Base-by-base conservation (phyloP, 257 asterid genomes). In the Mitragyna speciosa region DNA sequence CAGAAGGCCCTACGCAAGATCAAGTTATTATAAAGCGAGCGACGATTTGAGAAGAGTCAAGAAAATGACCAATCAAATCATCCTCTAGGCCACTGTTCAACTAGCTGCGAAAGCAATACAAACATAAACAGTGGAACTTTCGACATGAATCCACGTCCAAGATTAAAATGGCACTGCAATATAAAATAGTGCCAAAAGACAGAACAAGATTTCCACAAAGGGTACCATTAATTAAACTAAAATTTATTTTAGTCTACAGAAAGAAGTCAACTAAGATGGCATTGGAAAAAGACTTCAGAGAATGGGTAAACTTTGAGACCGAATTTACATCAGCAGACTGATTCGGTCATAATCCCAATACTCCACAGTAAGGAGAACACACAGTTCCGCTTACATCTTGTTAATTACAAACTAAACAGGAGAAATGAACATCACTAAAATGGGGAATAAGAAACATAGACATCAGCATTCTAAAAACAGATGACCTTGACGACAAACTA, bases 401-500 rank as follows among this genome's bases (percentile, higher is more conserved):
- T 74, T 80, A 41, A 70, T 58, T 30, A 59, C 30, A 36, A 66
- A 36, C 75, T 76, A 11, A 64, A 61, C 7, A 59, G 24, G 43
- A 43, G 41, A 79, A 70, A 67, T 75, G 80, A 80, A 80, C 76
- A 68, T 41, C 41, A 15, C 0, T n/a, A 51, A 12, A 22, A 78
- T 6, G 20, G 30, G 14, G 33, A 5, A 56, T 68, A 33, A 67
- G 3, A 58, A 3, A 80, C 17, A 39, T 19, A 72, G 61, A 33
- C 71, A 31, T 68, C 26, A 64, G 47, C 47, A 66, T 61, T 36
- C 31, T 41, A 64, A 47, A 80, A 72, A 84, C 84, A 80, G 80
- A 83, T 80, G 67, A 82, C 84, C 80, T 83, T 75, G 36, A 80
- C 61, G 6, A 45, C 73, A 77, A 79, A 71, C 82, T 12, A 14